Conservation (phyloP, 2,329 filamentous ascomycete species). For the Alternaria gansuensis region DNA sequence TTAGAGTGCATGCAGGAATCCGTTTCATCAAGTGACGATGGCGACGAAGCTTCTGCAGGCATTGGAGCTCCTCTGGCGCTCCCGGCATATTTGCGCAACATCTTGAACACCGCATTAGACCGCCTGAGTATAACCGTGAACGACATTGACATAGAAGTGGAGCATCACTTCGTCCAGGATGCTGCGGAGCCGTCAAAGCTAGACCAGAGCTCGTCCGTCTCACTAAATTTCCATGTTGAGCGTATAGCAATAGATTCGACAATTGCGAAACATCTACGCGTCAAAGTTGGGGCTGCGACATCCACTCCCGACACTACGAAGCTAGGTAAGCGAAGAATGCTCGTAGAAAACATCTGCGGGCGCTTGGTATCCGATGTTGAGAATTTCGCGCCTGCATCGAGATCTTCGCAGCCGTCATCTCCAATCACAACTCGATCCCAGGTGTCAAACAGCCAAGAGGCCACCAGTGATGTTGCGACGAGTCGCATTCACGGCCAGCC, state of each 20-base stretch:
- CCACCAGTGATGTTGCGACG: slow-evolving; percentile 30
- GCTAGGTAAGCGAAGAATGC: slow-evolving; percentile 71
- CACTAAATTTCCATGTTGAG: slow-evolving; percentile 71
- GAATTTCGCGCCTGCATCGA: slow-evolving; percentile 68
- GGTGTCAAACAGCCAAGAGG: slow-evolving; percentile 31
- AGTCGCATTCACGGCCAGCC: slow-evolving; percentile 19
- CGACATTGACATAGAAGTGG: slow-evolving; percentile 71
- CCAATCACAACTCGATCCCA: slow-evolving; percentile 62
- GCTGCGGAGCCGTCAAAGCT: slow-evolving; percentile 63
- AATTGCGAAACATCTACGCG: slow-evolving; percentile 36
- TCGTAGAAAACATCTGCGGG: slow-evolving; percentile 70
- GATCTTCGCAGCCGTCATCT: slow-evolving; percentile 67
- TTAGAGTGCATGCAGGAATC: slow-evolving; percentile 70
- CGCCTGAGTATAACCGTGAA: slow-evolving; percentile 72
- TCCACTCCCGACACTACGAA: slow-evolving; percentile 53
- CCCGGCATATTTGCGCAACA: slow-evolving; percentile 74
- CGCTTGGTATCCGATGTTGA: slow-evolving; percentile 73
- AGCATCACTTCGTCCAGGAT: slow-evolving; percentile 60
- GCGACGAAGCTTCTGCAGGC: slow-evolving; percentile 68
- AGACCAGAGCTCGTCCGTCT: slow-evolving; percentile 62
- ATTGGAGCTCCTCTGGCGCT: slow-evolving; percentile 75
- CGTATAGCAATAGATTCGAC: slow-evolving; percentile 73
- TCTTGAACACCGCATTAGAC: slow-evolving; percentile 78
- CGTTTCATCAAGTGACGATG: slow-evolving; percentile 66
- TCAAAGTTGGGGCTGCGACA: slow-evolving; percentile 33